Conservation (phyloP, 352 stramenopile species). For the Halophytophthora polymorphica region DNA sequence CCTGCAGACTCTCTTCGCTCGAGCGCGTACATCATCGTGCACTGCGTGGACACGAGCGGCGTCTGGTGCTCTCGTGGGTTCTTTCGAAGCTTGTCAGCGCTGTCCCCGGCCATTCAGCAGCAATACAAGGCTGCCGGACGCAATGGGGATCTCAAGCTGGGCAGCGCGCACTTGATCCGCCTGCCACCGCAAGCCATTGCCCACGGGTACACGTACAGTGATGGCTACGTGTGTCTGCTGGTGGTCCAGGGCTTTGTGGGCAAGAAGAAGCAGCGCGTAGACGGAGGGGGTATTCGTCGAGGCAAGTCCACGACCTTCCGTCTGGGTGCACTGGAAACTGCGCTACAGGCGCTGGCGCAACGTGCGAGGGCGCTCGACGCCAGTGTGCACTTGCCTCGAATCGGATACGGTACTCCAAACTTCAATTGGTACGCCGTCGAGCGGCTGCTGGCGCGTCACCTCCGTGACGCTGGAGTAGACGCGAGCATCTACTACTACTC, state of each 20-base stretch:
- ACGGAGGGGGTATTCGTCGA: slow-evolving; percentile 29
- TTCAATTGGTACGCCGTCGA: slow-evolving; percentile 86
- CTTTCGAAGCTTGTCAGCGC: slow-evolving; percentile 51
- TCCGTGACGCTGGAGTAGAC: slow-evolving; percentile 48
- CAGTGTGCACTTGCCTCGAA: slow-evolving; percentile 72
- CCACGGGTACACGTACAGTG: slow-evolving; percentile 5
- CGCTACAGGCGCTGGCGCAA: slow-evolving; percentile 39
- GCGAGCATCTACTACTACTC: slow-evolving; percentile 77
- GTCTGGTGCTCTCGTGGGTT: slow-evolving; percentile 74
- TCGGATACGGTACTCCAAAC: slow-evolving; percentile 67
- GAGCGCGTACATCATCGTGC: slow-evolving; percentile 49
- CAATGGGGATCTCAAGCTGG: slow-evolving; percentile 70
- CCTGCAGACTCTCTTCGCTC: slow-evolving; percentile 13
- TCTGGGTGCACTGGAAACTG: slow-evolving; percentile 53
- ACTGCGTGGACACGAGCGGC: slow-evolving; percentile 75
- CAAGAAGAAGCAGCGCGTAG: slow-evolving; percentile 51
- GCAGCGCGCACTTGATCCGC: slow-evolving; percentile 61
- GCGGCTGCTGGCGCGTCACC: slow-evolving; percentile 59
- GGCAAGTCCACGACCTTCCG: slow-evolving; percentile 69
- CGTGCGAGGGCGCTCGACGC: slow-evolving; percentile 33
- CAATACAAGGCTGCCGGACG: slow-evolving; percentile 57
- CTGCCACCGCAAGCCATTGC: slow-evolving; percentile 19
- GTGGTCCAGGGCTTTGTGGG: slow-evolving; percentile 63
- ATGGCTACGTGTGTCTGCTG: slow-evolving; percentile 60
- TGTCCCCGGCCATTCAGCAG: slow-evolving; percentile 50